phyloP scores from a whole-genome alignment of 352 stramenopile species.

The Pythium sukuiense region DNA sequence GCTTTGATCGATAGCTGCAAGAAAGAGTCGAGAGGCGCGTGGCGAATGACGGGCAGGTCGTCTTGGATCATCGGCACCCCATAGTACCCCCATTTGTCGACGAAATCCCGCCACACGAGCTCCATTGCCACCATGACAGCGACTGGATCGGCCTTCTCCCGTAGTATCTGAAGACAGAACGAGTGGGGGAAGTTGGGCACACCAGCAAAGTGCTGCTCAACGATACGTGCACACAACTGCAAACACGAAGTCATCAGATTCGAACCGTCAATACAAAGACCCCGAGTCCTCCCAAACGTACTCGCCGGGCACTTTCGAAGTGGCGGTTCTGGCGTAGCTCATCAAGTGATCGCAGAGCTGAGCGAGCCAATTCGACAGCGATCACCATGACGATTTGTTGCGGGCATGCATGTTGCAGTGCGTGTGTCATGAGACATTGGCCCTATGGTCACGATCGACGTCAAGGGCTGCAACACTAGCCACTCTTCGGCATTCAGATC shows the following conservation, averaged over 20 bases:
- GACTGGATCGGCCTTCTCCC: constrained; percentile 5
- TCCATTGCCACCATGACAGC: constrained; percentile 28
- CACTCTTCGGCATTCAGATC: not conserved
- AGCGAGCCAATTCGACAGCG: constrained; percentile 43
- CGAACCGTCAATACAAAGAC: not conserved
- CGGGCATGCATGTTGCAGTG: constrained; percentile 38
- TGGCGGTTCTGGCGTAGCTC: constrained; percentile 39
- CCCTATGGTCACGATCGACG: constrained; percentile 22
- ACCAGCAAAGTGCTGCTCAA: constrained; percentile 55
- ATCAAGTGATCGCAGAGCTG: constrained; percentile 26
- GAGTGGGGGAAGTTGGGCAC: constrained; percentile 64
- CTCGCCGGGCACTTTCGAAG: constrained; percentile 52
- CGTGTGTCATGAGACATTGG: constrained; percentile 41
- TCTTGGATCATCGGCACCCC: constrained; percentile 48
- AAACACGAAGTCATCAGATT: not conserved
- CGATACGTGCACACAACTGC: constrained; percentile 46
- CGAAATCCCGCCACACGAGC: constrained; percentile 45
- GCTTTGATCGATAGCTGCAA: constrained; percentile 46
- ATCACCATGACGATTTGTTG: constrained; percentile 59
- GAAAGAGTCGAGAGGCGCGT: constrained; percentile 49
- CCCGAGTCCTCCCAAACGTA: constrained; percentile 24
- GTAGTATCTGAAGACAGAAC: constrained; percentile 34
- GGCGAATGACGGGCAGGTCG: constrained; percentile 40
- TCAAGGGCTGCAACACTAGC: too few relatives aligned
- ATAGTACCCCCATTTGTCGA: constrained; percentile 68